phyloP scores from a whole-genome alignment of 768 basidiomycete genomes.

The Dioszegia crocea region DNA sequence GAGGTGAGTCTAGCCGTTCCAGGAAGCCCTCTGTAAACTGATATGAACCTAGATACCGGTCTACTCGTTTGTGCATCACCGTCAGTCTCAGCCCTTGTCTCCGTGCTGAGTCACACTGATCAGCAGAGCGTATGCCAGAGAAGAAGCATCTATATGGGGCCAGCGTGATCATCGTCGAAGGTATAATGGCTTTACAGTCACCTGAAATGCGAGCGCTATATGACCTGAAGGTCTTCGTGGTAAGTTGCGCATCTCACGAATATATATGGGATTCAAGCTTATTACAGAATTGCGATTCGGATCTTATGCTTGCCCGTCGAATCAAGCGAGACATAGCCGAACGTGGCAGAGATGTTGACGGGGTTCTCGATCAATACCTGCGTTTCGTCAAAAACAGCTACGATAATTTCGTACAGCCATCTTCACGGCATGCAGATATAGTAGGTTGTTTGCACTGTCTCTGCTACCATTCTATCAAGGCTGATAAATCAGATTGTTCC shows the following conservation, averaged over 20 bases:
- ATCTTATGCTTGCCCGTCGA: constrained; percentile 92
- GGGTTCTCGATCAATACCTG: constrained; percentile 87
- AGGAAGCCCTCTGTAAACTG: background rate
- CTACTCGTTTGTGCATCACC: constrained; percentile 89
- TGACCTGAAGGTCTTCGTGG: constrained; percentile 69
- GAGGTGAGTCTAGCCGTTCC: constrained; percentile 30
- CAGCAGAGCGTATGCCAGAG: constrained; percentile 45
- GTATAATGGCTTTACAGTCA: constrained; percentile 85
- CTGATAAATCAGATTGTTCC: constrained; percentile 73
- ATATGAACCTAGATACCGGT: constrained; percentile 75
- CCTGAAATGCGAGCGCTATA: constrained; percentile 72
- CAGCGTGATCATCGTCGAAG: constrained; percentile 84
- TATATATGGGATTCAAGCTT: too few relatives aligned
- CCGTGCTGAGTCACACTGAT: constrained; percentile 34
- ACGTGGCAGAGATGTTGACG: constrained; percentile 76
- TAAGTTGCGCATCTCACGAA: too few relatives aligned
- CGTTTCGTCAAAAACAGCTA: constrained; percentile 92
- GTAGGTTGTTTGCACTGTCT: constrained; percentile 56
- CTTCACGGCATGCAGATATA: constrained; percentile 81
- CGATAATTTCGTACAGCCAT: constrained; percentile 88
- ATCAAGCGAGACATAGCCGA: constrained; percentile 83
- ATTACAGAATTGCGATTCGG: constrained; percentile 61
- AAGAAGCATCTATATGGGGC: constrained; percentile 87
- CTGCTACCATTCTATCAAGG: too few relatives aligned
- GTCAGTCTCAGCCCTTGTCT: constrained; percentile 64